These are phyloP conservation scores for Colletotrichum tanaceti DNA, from an alignment of 2,329 filamentous ascomycete genomes.

Conservation along the genomic window DNA sequence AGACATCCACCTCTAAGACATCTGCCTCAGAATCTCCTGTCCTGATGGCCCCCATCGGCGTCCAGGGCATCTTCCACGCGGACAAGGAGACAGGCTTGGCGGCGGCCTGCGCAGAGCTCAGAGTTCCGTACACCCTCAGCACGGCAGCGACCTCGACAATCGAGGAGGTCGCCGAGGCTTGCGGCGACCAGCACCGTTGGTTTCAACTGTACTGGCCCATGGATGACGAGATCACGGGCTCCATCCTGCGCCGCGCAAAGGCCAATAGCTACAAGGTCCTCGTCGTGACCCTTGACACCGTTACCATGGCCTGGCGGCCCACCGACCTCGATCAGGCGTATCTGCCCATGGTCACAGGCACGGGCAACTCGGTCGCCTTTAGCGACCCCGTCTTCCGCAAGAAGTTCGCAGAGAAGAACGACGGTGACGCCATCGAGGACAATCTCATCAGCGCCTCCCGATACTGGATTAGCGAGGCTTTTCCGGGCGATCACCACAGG, in stretches of 20 bases:
- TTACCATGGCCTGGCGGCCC: slow-evolving; percentile 75
- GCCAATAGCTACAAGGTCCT: slow-evolving; percentile 71
- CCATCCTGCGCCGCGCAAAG: slow-evolving; percentile 71
- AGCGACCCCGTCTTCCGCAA: slow-evolving; percentile 73
- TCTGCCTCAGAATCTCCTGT: slow-evolving; percentile 58
- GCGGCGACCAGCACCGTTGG: slow-evolving; percentile 70
- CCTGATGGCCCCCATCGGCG: slow-evolving; percentile 75
- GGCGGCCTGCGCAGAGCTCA: slow-evolving; percentile 68
- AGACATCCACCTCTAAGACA: slow-evolving; percentile 11
- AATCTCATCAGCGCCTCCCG: slow-evolving; percentile 61
- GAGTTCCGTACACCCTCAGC: slow-evolving; percentile 74
- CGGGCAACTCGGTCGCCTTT: slow-evolving; percentile 72
- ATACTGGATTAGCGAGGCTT: slow-evolving; percentile 65
- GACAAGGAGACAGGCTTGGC: slow-evolving; percentile 74
- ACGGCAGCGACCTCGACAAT: slow-evolving; percentile 73
- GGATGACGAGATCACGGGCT: slow-evolving; percentile 73
- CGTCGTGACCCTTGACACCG: slow-evolving; percentile 80
- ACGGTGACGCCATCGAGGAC: slow-evolving; percentile 59
- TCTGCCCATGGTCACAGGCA: slow-evolving; percentile 67
- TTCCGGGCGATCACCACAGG: slow-evolving; percentile 63
- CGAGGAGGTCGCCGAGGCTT: slow-evolving; percentile 72
- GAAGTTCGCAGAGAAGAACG: slow-evolving; percentile 64
- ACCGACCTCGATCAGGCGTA: slow-evolving; percentile 73
- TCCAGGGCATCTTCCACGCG: slow-evolving; percentile 74
- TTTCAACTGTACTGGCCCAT: slow-evolving; percentile 82